Evolutionary conservation across 164 flowering plant genomes (phyloP).

Genomic region (Euptelea pleiosperma): DNA sequence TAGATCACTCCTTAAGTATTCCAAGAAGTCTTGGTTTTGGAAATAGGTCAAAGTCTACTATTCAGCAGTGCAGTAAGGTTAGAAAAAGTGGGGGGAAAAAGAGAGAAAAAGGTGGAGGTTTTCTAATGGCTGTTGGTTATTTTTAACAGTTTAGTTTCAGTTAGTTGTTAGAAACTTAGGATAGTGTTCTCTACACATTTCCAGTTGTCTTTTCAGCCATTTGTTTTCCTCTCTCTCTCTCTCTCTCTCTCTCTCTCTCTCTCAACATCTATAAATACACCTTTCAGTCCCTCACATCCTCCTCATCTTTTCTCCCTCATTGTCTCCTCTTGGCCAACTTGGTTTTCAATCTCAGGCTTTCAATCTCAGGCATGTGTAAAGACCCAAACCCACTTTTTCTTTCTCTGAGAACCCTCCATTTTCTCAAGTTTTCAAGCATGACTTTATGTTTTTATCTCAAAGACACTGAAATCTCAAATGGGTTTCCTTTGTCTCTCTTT

Average conservation of each 20-base stretch:
- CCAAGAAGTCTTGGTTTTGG: conserved; percentile 8
- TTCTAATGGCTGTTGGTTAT: no score
- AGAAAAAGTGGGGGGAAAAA: conserved; percentile 10
- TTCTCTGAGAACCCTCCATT: background rate
- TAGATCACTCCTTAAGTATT: background rate
- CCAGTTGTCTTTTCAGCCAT: background rate
- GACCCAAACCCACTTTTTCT: background rate
- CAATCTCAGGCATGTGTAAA: conserved; percentile 11
- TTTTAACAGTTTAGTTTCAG: conserved; percentile 19
- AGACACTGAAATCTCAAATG: conserved; percentile 8
- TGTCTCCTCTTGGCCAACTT: background rate
- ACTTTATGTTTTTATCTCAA: background rate
- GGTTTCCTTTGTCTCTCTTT: conserved; percentile 5
- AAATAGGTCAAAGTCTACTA: conserved; percentile 11
- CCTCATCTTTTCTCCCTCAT: conserved; percentile 12
- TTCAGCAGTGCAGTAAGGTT: background rate
- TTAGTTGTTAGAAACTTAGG: conserved; percentile 27
- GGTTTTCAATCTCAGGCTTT: conserved; percentile 6
- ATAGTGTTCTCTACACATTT: conserved; percentile 6
- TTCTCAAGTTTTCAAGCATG: background rate
- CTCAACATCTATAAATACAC: conserved; percentile 26
- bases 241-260: background rate
- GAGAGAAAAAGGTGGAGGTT: background rate
- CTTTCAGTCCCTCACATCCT: conserved; percentile 16
- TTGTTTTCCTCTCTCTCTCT: background rate